phyloP scores from a whole-genome alignment of 805 yeast genomes.

The Pichia ethanolica region DNA sequence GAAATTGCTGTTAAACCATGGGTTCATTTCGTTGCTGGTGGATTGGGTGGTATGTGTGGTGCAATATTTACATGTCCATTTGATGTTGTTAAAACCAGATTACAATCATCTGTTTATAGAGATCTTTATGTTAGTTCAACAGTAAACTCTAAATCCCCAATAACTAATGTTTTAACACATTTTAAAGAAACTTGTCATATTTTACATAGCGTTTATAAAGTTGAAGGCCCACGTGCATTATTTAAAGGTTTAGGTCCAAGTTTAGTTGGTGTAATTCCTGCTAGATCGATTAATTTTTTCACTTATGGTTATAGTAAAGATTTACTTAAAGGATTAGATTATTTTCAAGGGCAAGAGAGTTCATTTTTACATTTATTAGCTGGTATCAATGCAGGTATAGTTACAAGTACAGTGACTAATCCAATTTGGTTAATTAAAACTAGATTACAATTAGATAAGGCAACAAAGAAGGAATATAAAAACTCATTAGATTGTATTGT shows the following conservation, averaged over 20 bases:
- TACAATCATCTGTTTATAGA: slow-evolving; percentile 82
- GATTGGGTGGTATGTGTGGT: slow-evolving; percentile 97
- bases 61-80: slow-evolving; percentile 91
- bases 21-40: slow-evolving; percentile 90
- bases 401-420: slow-evolving; percentile 91
- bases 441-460: slow-evolving; percentile 82
- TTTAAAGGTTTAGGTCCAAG: slow-evolving; percentile 97
- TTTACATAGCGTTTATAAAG: slow-evolving; percentile 54
- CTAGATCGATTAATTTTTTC: slow-evolving; percentile 92
- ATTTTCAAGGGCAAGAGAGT: slow-evolving; percentile 70
- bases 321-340: slow-evolving; percentile 44
- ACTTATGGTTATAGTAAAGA: slow-evolving; percentile 94
- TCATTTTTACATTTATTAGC: slow-evolving; percentile 81
- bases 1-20: slow-evolving; percentile 35
- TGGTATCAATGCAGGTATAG: slow-evolving; percentile 88
- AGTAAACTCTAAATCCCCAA: background rate
- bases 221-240: slow-evolving; percentile 80
- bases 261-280: slow-evolving; percentile 95
- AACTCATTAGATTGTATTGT: slow-evolving; percentile 80
- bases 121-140: slow-evolving; percentile 36
- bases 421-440: slow-evolving; percentile 98
- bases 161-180: slow-evolving; percentile 42
- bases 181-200: slow-evolving; percentile 77
- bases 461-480: slow-evolving; percentile 53
- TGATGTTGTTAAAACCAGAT: slow-evolving; percentile 91